phyloP scores from a whole-genome alignment of 306 rosid genomes.

The Vigna unguiculata region DNA sequence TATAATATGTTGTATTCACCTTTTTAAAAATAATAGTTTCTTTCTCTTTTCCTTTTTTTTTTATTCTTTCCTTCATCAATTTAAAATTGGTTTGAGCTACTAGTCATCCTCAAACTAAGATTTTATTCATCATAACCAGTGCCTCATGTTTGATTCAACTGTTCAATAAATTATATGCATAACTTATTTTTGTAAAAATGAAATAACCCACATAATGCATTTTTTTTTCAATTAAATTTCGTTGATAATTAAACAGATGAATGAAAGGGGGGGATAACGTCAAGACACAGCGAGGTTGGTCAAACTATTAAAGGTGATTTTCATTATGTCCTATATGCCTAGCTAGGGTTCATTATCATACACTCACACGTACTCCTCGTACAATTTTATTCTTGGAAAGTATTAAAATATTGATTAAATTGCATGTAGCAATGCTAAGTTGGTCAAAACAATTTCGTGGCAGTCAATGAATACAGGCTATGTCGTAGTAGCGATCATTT shows the following conservation, averaged over 20 bases:
- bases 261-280: background rate
- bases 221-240: background rate
- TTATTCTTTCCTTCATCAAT: too few relatives aligned
- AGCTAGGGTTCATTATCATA: slow-evolving; percentile 37
- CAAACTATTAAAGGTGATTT: slow-evolving; percentile 31
- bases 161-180: background rate
- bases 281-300: background rate
- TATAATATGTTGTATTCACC: too few relatives aligned
- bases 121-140: background rate
- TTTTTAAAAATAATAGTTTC: too few relatives aligned
- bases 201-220: background rate
- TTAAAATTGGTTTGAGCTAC: too few relatives aligned
- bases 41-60: too few relatives aligned
- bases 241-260: background rate
- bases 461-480: slow-evolving; percentile 44
- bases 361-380: slow-evolving; percentile 31
- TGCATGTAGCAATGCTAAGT: slow-evolving; percentile 3
- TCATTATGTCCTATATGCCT: slow-evolving; percentile 30
- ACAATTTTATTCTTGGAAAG: slow-evolving; percentile 19
- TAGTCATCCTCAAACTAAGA: background rate
- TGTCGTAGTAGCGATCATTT: slow-evolving; percentile 43
- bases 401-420: slow-evolving; percentile 13
- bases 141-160: background rate
- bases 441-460: slow-evolving; percentile 28
- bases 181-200: background rate